Base-by-base conservation (phyloP, 2,329 filamentous ascomycete genomes). In the Albophoma yamanashiensis region DNA sequence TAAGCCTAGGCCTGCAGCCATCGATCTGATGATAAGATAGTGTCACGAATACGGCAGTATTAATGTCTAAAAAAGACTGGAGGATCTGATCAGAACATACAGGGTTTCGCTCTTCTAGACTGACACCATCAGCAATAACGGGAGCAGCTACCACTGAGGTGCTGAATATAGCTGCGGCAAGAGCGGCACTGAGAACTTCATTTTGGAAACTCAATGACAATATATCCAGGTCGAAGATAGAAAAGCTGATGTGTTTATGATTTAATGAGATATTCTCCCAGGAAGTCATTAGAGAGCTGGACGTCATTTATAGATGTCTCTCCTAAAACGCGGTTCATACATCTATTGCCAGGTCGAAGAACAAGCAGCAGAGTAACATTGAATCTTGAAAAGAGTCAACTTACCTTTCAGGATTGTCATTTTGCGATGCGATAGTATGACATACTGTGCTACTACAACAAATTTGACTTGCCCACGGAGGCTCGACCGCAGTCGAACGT, bases 171-270 rank as follows among this genome's bases (percentile, higher is more conserved):
- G 47, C 47, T 20, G 47, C 27, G 6, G 47, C 47, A 5, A 50
- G 8, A 17, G 59, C 27, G 31, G 57, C 22, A 43, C 31, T 17
- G 25, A 62, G 50, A 57, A 42, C 60, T 60, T 59, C 56, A 62
- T 59, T 53, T 53, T 59, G 58, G 2, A 22, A 27, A 12, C 5
- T 12, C 12, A 6, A 25, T 45, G 14, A 14, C 17, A 8, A 27
- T 50, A 14, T 27, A 4, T 22, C 5, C 6, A 15, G 25, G 1
- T 27, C 8, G 14, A 31, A 7, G 14, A 7, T 50, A 31, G 12
- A 47, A 8, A 15, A 2, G 4, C 14, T 47, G 45, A 8, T 4
- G 22, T 47, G 22, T 5, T 31, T 9, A 20, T 8, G 15, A 11
- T 50, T 3, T 6, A 8, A n/a, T 36, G 20, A 43, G 47, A 14